Percentiles rank a stretch among this genome's conserved stretches.
Evolutionary conservation across 441 rosid species (phyloP).

Genomic region (Syzygium syzygioides): DNA sequence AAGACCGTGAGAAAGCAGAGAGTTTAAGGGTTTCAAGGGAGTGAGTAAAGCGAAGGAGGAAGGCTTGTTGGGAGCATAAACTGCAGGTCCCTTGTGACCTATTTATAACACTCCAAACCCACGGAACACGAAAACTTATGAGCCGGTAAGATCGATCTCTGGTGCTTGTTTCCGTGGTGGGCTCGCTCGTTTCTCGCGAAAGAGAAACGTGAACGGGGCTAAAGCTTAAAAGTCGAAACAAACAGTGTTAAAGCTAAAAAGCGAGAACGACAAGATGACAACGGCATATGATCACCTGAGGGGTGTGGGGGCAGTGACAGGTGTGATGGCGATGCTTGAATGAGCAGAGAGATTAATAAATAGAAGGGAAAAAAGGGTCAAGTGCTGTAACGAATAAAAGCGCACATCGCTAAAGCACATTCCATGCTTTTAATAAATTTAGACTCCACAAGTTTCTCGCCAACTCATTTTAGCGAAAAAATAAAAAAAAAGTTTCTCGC

Average conservation of each 20-base stretch:
- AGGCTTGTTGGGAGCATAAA: not conserved
- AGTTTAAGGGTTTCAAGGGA: not conserved
- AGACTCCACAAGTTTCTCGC: not conserved
- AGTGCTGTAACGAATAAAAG: not conserved
- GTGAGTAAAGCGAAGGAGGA: not conserved
- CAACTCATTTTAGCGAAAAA: not conserved
- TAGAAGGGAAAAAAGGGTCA: not conserved
- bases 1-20: not conserved
- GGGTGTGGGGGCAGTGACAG: not conserved
- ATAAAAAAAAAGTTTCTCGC: not conserved
- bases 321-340: not conserved
- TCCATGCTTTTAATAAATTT: not conserved
- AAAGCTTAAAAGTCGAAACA: not conserved
- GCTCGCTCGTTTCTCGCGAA: not conserved
- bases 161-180: not conserved
- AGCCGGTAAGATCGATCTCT: not conserved
- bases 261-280: not conserved
- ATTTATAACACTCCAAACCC: not conserved
- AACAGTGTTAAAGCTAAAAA: not conserved
- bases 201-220: not conserved
- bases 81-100: not conserved
- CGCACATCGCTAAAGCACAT: not conserved
- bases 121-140: not conserved
- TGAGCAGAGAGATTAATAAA: not conserved
- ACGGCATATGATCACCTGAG: not conserved